Conservation (phyloP, 1,284 basidiomycete genomes). For the Papiliotrema laurentii region DNA sequence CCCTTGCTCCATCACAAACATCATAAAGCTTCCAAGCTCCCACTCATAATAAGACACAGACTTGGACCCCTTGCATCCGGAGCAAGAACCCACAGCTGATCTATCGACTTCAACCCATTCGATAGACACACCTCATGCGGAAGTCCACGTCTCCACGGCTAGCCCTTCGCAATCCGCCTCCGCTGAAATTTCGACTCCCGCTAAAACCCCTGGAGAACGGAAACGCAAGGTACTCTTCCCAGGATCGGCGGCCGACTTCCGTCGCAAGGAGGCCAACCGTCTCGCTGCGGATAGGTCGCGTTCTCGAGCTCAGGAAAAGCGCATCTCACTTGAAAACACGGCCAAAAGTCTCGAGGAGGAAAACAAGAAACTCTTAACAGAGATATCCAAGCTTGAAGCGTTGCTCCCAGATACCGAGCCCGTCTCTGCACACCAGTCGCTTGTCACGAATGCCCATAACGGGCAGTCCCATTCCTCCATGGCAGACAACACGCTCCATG, state of each 20-base stretch:
- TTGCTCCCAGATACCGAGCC: too few relatives aligned
- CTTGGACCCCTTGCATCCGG: too few relatives aligned
- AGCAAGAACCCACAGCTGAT: too few relatives aligned
- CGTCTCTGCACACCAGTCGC: too few relatives aligned
- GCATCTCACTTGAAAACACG: slow-evolving; percentile 31
- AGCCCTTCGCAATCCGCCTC: too few relatives aligned
- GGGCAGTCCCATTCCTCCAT: background rate
- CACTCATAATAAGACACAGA: background rate
- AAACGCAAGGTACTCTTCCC: slow-evolving; percentile 8
- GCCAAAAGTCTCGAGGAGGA: slow-evolving; percentile 34
- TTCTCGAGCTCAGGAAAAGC: slow-evolving; percentile 33
- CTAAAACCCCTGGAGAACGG: slow-evolving; percentile 5
- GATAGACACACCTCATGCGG: too few relatives aligned
- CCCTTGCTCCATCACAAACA: background rate
- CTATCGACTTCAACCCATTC: too few relatives aligned
- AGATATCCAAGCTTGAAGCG: slow-evolving; percentile 25
- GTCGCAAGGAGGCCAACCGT: slow-evolving; percentile 45
- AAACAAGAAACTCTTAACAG: slow-evolving; percentile 35
- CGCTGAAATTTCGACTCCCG: too few relatives aligned
- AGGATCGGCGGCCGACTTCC: slow-evolving; percentile 28
- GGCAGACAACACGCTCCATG: background rate
- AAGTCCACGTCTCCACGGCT: too few relatives aligned
- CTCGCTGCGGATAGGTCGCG: slow-evolving; percentile 45
- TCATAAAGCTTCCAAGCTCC: background rate
- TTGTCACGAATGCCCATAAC: too few relatives aligned